Conservation (phyloP, 306 rosid species). For the Medicago lupulina region DNA sequence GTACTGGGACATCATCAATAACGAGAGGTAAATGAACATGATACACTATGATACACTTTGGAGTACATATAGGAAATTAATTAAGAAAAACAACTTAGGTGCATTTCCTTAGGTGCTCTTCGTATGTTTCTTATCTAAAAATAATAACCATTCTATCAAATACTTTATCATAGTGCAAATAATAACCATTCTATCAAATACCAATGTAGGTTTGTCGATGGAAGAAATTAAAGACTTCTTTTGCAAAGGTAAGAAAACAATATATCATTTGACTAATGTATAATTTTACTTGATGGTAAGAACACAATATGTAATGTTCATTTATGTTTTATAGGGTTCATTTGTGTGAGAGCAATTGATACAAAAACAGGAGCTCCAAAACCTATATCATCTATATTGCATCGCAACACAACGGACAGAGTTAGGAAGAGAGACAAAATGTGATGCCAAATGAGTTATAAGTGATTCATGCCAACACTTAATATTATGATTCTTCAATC, state of each 20-base stretch:
- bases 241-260: conserved; percentile 45
- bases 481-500: no score
- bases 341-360: conserved; percentile 66
- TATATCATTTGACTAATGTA: not conserved
- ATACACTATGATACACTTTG: no score
- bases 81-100: no score
- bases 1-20: conserved; percentile 53
- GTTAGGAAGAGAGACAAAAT: conserved; percentile 7
- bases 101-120: no score
- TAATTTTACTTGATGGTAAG: not conserved
- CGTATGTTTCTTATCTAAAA: no score
- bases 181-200: not conserved
- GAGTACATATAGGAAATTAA: no score
- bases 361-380: conserved; percentile 42
- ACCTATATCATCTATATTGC: conserved; percentile 44
- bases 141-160: no score
- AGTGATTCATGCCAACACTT: not conserved
- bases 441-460: not conserved
- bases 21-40: conserved; percentile 49
- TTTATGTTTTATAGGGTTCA: conserved; percentile 45
- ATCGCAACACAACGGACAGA: conserved; percentile 35
- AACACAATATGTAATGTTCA: not conserved
- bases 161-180: no score
- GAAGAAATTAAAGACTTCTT: conserved; percentile 42
- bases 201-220: conserved; percentile 43